Evolutionary conservation across 164 flowering plant species (phyloP), one percentile per base, ranked within the genome.

Genomic region (Pachysandra terminalis): DNA sequence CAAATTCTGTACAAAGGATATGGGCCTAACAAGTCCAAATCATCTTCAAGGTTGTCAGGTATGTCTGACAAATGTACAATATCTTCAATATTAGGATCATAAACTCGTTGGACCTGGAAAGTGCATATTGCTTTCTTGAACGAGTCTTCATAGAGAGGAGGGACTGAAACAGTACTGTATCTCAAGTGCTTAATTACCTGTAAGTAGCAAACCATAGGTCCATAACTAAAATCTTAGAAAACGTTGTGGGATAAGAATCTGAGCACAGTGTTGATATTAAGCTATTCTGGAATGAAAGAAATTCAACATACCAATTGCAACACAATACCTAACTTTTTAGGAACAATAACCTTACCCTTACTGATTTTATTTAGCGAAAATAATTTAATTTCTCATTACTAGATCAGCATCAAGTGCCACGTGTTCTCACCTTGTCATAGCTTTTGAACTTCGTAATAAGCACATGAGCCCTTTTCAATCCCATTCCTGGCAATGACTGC

Each of bases 1-100:
- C 51, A 13, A 63, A 55, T 9, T 69, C n/a, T 41, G 45, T 9
- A 59, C 32, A 0, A 81, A 90, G 99, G 99, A 95, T 93, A 95
- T 95, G 98, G 99, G 80, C 98, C 99, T 76, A 95, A 73, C 75
- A 89, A 95, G 67, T 95, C 96, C 77, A 87, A 78, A 70, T 95
- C 89, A 57, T 77, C 75, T 48, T 71, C 87, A 69, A 76, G 60
- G 63, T 72, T 66, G 52, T 73, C 72, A 25, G 82, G 69, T 22
- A 86, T 60, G 27, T 78, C 79, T 6, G 84, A 71, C 59, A 95
- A 69, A 81, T 90, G 89, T 62, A 88, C 93, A 73, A 92, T 82
- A 73, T 88, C 90, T 79, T 90, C 89, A 67, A 32, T 66, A 0
- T 61, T 54, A 35, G 90, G 88, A 77, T 95, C 91, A 82, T 89